Percentiles rank a stretch among this genome's conserved stretches.
These are phyloP conservation scores for Chaetomium tenue DNA, from an alignment of 495 filamentous ascomycete genomes.

Conservation along the genomic window DNA sequence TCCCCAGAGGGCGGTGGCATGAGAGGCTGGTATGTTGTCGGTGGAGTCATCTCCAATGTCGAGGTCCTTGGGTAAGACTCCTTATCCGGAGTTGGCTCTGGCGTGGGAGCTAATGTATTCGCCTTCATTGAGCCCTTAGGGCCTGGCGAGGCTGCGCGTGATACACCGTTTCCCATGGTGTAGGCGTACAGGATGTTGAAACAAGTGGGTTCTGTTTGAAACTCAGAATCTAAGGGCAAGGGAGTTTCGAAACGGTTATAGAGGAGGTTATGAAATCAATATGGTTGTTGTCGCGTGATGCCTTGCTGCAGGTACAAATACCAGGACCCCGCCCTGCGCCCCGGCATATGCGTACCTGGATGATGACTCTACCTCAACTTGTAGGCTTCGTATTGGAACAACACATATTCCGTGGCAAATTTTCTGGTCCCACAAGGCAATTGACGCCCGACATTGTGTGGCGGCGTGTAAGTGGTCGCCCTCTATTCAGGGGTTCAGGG, in stretches of 20 bases:
- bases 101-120: not conserved
- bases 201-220: not conserved
- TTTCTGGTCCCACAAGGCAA: not conserved
- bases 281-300: not conserved
- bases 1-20: conserved; percentile 3
- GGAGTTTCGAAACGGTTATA: not conserved
- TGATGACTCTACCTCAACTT: conserved; percentile 5
- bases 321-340: not conserved
- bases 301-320: not conserved
- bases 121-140: not conserved
- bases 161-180: conserved; percentile 4
- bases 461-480: conserved; percentile 14
- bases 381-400: conserved; percentile 12
- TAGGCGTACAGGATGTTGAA: not conserved
- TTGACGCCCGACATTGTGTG: conserved; percentile 16
- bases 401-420: not conserved
- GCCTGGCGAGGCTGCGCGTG: not conserved
- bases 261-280: not conserved
- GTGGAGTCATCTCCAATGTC: not conserved
- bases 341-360: not conserved
- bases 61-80: not conserved
- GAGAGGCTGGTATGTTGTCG: not conserved
- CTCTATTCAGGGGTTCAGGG: conserved; percentile 6
- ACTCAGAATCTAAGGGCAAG: not conserved
- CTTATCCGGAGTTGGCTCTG: not conserved